Evolutionary conservation across 495 filamentous ascomycete species (phyloP), one percentile per base, ranked within the genome.

Genomic region (Daldinia bambusicola): DNA sequence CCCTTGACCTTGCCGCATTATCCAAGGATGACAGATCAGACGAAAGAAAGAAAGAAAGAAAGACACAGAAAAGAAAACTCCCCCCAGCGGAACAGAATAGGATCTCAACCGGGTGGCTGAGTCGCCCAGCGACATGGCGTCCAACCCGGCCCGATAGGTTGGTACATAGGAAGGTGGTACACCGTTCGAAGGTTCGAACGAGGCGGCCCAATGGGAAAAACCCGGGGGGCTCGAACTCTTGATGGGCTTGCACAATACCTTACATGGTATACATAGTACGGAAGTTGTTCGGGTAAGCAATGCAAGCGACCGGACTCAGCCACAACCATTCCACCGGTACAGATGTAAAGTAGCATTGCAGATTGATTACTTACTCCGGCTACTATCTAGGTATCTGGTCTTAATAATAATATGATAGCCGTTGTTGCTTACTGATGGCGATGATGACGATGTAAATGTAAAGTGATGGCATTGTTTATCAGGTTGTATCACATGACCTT

Each of bases 241-340:
- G 26, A 1, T 26, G 1, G 26, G 26, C 26, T 26, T 26, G 26
- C n/a, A n/a, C n/a, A n/a, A n/a, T n/a, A n/a, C n/a, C n/a, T n/a
- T 26, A 26, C 26, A 26, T 26, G 26, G 26, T 26, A 26, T 26
- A 26, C 26, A 26, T 26, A 26, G 26, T 26, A 26, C 14, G 22
- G 40, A 12, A 14, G 40, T 43, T 18, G 40, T 43, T 32, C 50
- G 40, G 40, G 56, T 41, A 40, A 60, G 36, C 41, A 22, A 40
- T 26, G 43, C 37, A 10, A 41, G 62, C 31, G 30, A 45, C 13
- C 13, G 14, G 37, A 51, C 63, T 30, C 8, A 66, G 55, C 63
- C 63, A 66, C 55, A 66, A 38, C 63, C 63, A 66, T 43, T 51
- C 55, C 10, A 22, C 26, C 55, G 55, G 55, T 53, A 60, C 56